Conservation (phyloP, 2,329 filamentous ascomycete genomes). For the Helicocarpus griseus region DNA sequence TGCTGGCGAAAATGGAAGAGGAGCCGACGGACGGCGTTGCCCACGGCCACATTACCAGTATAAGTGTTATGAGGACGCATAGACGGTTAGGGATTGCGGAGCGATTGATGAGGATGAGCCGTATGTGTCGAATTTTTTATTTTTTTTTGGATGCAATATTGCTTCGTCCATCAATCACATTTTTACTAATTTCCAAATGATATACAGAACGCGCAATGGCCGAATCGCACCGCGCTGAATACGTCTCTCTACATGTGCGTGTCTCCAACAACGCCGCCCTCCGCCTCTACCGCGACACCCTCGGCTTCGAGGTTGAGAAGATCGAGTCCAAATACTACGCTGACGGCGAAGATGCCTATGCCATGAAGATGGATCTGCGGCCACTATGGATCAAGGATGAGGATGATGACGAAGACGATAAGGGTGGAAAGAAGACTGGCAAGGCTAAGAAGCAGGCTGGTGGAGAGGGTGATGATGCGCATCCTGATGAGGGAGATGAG, state of each 20-base stretch:
- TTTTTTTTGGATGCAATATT: background rate
- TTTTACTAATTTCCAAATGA: background rate
- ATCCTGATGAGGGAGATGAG: constrained; percentile 49
- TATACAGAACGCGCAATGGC: constrained; percentile 81
- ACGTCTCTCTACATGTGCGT: constrained; percentile 93
- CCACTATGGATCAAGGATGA: constrained; percentile 37
- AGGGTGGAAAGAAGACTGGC: constrained; percentile 28
- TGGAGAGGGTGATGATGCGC: constrained; percentile 13
- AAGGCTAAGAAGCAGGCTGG: constrained; percentile 25
- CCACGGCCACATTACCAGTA: constrained; percentile 90
- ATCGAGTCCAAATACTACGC: constrained; percentile 56
- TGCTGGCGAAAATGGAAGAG: constrained; percentile 99
- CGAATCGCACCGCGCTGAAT: constrained; percentile 81
- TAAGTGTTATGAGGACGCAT: constrained; percentile 96
- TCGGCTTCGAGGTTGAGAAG: constrained; percentile 80
- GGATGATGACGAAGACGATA: constrained; percentile 36
- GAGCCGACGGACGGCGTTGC: constrained; percentile 82
- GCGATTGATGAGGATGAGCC: constrained; percentile 93
- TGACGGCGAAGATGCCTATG: constrained; percentile 91
- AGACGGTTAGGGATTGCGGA: constrained; percentile 83
- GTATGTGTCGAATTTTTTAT: constrained; percentile 44
- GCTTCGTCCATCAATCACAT: background rate
- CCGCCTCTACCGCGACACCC: constrained; percentile 83
- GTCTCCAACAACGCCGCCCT: constrained; percentile 86
- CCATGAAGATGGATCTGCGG: constrained; percentile 79